Base-by-base conservation (phyloP, 495 filamentous ascomycete species). In the Glonium stellatum region DNA sequence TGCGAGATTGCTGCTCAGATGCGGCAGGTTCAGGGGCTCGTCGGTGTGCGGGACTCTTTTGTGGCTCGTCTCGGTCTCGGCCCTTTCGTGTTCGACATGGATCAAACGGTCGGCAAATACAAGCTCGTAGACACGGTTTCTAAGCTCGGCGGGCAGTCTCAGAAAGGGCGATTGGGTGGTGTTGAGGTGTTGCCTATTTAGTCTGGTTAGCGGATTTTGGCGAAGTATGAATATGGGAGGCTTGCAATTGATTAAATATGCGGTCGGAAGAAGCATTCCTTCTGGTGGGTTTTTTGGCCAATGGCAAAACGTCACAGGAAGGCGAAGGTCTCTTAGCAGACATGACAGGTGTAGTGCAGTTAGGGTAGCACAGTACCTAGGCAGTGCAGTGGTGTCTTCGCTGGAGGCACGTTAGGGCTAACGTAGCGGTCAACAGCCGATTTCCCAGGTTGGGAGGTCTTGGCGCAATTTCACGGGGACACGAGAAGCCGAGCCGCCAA, bases 91-190 rank as follows among this genome's bases (percentile, higher is more conserved):
- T 23, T 62, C 55, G 19, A 62, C 48, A 37, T 62, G 60, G 35
- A 62, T 55, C 34, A 49, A 42, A 10, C 54, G 19, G 13, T n/a
- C 48, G n/a, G 35, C 55, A 23, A 63, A 19, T n/a, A 57, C 23
- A 18, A 54, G 25, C 23, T 54, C 41, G 44, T 57, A 63, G 48
- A 63, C 55, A 1, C n/a, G 18, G 31, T 55, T 59, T 19, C 61
- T 27, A 9, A 63, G 55, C 23, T 63, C 55, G 3, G 61, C 61
- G 13, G 61, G 61, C 36, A 63, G 55, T 27, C 15, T 37, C 36
- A 63, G 27, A 1, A 63, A 23, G 22, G 55, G 48, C 8, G 61
- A 55, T 42, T 46, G 23, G 12, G 12, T 18, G 13, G 39, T 15
- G 18, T 44, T 44, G 12, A 44, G 39, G 4, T 44, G 13, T 15